phyloP scores from a whole-genome alignment of 140 eudicot species.

The Stevia rebaudiana region DNA sequence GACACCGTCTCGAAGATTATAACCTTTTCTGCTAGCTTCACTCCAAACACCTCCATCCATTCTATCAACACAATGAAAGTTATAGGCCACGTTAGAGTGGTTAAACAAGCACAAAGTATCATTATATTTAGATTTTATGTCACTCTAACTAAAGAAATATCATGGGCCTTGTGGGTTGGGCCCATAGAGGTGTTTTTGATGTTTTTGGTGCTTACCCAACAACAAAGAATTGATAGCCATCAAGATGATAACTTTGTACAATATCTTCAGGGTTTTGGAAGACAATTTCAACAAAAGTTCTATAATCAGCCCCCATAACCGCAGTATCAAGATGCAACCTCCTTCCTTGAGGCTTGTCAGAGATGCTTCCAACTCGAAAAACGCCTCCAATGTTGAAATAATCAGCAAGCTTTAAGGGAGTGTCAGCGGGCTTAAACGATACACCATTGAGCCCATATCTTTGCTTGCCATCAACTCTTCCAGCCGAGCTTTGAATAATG shows the following conservation, averaged over 20 bases:
- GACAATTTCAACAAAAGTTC: constrained; percentile 68
- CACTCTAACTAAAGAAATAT: no score
- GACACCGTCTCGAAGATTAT: constrained; percentile 83
- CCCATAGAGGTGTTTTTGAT: not conserved
- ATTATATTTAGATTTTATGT: no score
- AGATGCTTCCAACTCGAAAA: constrained; percentile 61
- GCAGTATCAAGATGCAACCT: constrained; percentile 55
- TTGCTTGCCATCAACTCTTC: constrained; percentile 57
- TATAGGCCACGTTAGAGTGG: not conserved
- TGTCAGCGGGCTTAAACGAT: constrained; percentile 65
- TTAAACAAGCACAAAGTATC: not conserved
- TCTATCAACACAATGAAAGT: constrained; percentile 25
- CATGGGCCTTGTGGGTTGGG: constrained; percentile 8
- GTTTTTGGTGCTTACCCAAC: constrained; percentile 56
- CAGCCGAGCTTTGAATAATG: constrained; percentile 61
- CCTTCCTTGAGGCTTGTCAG: constrained; percentile 43
- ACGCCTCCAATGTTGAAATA: constrained; percentile 72
- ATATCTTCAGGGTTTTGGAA: constrained; percentile 58
- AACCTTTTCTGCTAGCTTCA: constrained; percentile 47
- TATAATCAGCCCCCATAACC: constrained; percentile 63
- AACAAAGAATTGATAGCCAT: constrained; percentile 76
- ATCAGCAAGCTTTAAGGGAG: constrained; percentile 87
- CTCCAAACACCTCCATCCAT: constrained; percentile 97
- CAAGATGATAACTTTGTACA: constrained; percentile 65
- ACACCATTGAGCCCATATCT: constrained; percentile 84